phyloP scores from a whole-genome alignment of 371 early-diverging fungal genomes.

The Parasitella parasitica region DNA sequence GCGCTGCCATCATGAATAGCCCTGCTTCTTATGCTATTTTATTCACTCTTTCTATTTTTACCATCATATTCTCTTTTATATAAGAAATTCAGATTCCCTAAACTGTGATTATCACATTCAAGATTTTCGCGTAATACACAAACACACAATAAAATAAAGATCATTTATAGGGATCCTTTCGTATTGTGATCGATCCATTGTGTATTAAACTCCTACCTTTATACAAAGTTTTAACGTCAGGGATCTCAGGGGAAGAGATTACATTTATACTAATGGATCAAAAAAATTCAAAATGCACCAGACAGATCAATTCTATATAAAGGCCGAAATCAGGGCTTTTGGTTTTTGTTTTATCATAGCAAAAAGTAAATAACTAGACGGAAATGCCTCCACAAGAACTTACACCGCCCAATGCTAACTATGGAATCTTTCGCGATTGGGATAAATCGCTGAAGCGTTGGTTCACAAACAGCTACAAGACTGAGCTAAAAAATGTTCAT shows the following conservation, averaged over 20 bases:
- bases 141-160: neutral
- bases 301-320: neutral
- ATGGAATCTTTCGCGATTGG: neutral
- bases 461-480: neutral
- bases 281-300: neutral
- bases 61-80: neutral
- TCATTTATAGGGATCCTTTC: neutral
- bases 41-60: neutral
- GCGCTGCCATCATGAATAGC: constrained; percentile 8
- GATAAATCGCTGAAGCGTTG: constrained; percentile 4
- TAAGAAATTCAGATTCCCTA: neutral
- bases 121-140: neutral
- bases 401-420: neutral
- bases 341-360: neutral
- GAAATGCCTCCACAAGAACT: neutral
- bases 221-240: neutral
- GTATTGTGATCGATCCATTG: neutral
- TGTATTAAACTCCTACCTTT: neutral
- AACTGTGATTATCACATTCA: neutral
- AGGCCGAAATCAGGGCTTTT: neutral
- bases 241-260: neutral
- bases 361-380: neutral
- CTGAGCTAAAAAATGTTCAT: constrained; percentile 7
- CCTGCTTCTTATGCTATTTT: neutral
- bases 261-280: neutral